Evolutionary conservation across 192 early-diverging fungal species (phyloP).

Genomic region (Coemansia sp.): DNA sequence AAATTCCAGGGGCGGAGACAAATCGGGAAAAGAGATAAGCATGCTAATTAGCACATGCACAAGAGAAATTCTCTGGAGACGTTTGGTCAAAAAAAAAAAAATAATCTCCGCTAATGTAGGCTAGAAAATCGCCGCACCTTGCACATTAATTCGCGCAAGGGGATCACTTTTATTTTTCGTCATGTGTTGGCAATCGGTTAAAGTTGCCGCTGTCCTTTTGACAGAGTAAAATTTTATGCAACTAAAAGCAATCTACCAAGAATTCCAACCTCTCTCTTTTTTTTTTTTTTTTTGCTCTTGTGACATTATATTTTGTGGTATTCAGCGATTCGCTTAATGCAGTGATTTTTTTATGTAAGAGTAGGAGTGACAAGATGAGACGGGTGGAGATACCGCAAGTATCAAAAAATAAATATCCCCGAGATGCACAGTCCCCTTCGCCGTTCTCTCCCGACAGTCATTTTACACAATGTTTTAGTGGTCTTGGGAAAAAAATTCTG

Average conservation of each 20-base stretch:
- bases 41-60: neutral
- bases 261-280: neutral
- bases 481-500: neutral
- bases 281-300: neutral
- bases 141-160: neutral
- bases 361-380: neutral
- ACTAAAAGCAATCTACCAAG: neutral
- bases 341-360: neutral
- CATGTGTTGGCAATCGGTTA: neutral
- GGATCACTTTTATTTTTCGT: neutral
- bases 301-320: neutral
- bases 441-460: neutral
- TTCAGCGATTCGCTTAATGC: neutral
- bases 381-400: neutral
- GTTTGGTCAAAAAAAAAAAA: neutral
- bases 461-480: neutral
- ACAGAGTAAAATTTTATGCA: neutral
- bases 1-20: neutral
- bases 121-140: neutral
- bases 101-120: constrained; percentile 8
- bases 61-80: neutral
- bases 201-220: neutral
- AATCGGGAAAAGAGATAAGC: neutral
- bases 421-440: neutral
- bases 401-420: neutral